These are phyloP conservation scores for Wickerhamomyces chaumierensis DNA, from an alignment of 805 yeast species.

Conservation along the genomic window DNA sequence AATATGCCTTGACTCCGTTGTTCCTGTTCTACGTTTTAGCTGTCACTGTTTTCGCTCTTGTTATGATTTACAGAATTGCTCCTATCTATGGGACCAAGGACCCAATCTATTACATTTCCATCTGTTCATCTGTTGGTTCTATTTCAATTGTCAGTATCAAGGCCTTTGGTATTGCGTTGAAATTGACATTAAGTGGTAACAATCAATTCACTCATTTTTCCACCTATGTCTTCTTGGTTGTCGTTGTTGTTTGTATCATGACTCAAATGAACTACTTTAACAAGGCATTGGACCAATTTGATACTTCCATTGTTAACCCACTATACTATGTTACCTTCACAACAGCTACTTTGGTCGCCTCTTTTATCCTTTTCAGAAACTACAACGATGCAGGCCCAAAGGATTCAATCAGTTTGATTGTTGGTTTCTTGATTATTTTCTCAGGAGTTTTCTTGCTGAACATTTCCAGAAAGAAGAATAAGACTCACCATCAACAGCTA, in stretches of 20 bases:
- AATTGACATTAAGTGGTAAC: slow-evolving; percentile 72
- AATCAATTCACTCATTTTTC: slow-evolving; percentile 81
- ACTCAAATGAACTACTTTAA: slow-evolving; percentile 93
- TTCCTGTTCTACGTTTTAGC: slow-evolving; percentile 54
- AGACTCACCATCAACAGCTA: slow-evolving; percentile 26
- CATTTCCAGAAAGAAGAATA: slow-evolving; percentile 57
- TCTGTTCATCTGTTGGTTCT: slow-evolving; percentile 85
- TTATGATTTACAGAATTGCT: slow-evolving; percentile 76
- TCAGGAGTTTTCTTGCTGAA: slow-evolving; percentile 79
- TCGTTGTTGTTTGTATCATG: slow-evolving; percentile 70
- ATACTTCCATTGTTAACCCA: slow-evolving; percentile 86
- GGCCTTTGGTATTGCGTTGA: slow-evolving; percentile 87
- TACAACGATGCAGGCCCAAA: slow-evolving; percentile 76
- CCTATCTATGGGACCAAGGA: slow-evolving; percentile 70
- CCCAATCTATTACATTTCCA: slow-evolving; percentile 83
- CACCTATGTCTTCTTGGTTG: slow-evolving; percentile 69
- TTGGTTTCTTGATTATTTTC: slow-evolving; percentile 81
- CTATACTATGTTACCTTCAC: slow-evolving; percentile 86
- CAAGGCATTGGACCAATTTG: slow-evolving; percentile 88
- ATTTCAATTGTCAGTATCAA: slow-evolving; percentile 86
- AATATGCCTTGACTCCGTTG: slow-evolving; percentile 69
- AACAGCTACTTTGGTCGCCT: slow-evolving; percentile 76
- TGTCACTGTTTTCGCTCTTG: slow-evolving; percentile 57
- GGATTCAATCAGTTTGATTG: slow-evolving; percentile 67
- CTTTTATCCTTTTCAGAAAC: slow-evolving; percentile 76